Conservation (phyloP, 257 asterid genomes). For the Ballota nigra region DNA sequence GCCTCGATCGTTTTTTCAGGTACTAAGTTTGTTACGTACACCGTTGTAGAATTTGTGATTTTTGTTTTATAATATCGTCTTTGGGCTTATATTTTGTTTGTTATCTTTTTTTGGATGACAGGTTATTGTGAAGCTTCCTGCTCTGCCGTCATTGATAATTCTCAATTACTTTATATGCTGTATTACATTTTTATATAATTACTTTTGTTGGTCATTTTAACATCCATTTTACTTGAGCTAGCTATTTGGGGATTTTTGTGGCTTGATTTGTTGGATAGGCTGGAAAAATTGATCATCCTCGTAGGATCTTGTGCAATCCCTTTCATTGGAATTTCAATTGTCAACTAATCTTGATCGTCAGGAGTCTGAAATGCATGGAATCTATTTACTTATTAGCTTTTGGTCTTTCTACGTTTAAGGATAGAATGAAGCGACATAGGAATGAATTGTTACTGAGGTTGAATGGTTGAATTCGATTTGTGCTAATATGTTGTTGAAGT, state of each 20-base stretch:
- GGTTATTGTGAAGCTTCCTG: conserved; percentile 32
- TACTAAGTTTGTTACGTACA: conserved; percentile 9
- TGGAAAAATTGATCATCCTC: neutral
- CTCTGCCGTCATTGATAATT: conserved; percentile 22
- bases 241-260: neutral
- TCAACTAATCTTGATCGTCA: neutral
- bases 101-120: conserved; percentile 14
- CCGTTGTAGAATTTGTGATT: neutral
- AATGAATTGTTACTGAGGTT: neutral
- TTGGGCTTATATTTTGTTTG: conserved; percentile 23
- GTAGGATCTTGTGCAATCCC: neutral
- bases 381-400: neutral
- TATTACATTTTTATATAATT: neutral
- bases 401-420: neutral
- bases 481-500: neutral
- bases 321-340: neutral
- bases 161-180: conserved; percentile 16
- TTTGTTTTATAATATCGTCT: conserved; percentile 1
- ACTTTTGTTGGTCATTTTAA: conserved; percentile 11
- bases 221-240: neutral
- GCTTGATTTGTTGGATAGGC: neutral
- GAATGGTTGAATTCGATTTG: neutral
- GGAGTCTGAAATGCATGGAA: neutral
- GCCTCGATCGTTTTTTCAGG: conserved; percentile 65
- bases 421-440: neutral